Percentiles rank a stretch among this genome's conserved stretches.
These are phyloP conservation scores for Colletotrichum sp. DNA, from an alignment of 2,329 filamentous ascomycete species.

Conservation along the genomic window DNA sequence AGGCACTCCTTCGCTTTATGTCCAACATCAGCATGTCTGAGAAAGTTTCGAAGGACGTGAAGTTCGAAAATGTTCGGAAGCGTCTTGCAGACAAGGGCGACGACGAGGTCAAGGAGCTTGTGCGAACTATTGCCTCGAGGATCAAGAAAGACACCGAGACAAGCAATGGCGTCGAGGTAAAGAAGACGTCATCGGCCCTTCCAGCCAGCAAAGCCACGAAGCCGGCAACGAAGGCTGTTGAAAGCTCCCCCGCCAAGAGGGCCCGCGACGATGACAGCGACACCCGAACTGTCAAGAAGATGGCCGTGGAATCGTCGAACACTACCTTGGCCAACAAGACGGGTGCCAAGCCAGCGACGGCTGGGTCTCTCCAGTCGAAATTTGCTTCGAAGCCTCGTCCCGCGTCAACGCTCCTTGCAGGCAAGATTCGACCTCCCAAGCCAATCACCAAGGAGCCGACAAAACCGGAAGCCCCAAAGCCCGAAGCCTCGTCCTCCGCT, in stretches of 20 bases:
- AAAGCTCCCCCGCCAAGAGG: constrained; percentile 37
- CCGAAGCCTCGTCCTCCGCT: constrained; percentile 13
- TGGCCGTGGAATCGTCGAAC: constrained; percentile 43
- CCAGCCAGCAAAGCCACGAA: constrained; percentile 28
- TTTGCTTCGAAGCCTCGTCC: constrained; percentile 31
- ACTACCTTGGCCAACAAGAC: constrained; percentile 45
- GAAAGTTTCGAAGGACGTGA: constrained; percentile 66
- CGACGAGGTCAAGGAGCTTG: constrained; percentile 65
- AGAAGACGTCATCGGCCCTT: constrained; percentile 23
- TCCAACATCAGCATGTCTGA: constrained; percentile 66
- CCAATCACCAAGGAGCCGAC: constrained; percentile 22
- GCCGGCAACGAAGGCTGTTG: constrained; percentile 32
- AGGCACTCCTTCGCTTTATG: constrained; percentile 64
- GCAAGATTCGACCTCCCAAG: constrained; percentile 51
- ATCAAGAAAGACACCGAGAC: constrained; percentile 39
- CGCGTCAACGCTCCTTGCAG: constrained; percentile 45
- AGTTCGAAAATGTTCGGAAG: constrained; percentile 69
- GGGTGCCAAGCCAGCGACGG: constrained; percentile 33
- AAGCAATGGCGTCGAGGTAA: constrained; percentile 28
- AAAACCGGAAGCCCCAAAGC: constrained; percentile 24
- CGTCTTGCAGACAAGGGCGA: constrained; percentile 70
- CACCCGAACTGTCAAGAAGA: constrained; percentile 44
- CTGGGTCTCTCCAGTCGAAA: constrained; percentile 29
- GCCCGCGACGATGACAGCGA: constrained; percentile 45
- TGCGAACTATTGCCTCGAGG: constrained; percentile 60